phyloP scores from a whole-genome alignment of 768 basidiomycete genomes.

The Tulasnella sp. region DNA sequence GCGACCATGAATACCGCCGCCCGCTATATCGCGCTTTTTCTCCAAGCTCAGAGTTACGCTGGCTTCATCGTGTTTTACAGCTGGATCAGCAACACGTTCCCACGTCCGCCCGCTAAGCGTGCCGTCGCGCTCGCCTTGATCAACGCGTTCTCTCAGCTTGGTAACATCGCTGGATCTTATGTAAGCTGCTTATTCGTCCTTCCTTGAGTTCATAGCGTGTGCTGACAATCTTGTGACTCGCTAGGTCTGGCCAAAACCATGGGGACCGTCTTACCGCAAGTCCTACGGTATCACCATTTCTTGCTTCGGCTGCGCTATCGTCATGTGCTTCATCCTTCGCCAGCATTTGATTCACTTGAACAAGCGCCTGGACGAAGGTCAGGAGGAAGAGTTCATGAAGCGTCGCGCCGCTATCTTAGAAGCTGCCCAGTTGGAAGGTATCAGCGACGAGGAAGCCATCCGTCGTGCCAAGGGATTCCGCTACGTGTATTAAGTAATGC shows the following conservation, averaged over 20 bases:
- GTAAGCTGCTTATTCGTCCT: not conserved
- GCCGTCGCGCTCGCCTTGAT: conserved; percentile 77
- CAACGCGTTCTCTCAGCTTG: conserved; percentile 70
- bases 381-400: not conserved
- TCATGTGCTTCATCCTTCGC: conserved; percentile 23
- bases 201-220: not conserved
- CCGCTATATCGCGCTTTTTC: conserved; percentile 62
- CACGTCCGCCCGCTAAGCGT: conserved; percentile 75
- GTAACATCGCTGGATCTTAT: conserved; percentile 75
- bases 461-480: conserved; percentile 10
- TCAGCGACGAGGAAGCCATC: conserved; percentile 12
- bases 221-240: not conserved
- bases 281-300: conserved; percentile 67
- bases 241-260: conserved; percentile 54
- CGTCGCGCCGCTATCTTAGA: conserved; percentile 1
- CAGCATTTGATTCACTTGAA: conserved; percentile 18
- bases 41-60: conserved; percentile 64
- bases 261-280: conserved; percentile 58
- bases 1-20: conserved; percentile 48
- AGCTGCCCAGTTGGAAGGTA: conserved; percentile 13
- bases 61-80: conserved; percentile 51
- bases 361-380: conserved; percentile 11
- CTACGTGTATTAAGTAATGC: conserved; percentile 4
- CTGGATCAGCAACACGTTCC: conserved; percentile 46
- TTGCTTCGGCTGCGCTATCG: conserved; percentile 36